A percentile compares a stretch with the other conserved stretches of the same genome.
Evolutionary conservation across 1,139 yeast species (phyloP).

Genomic region (Pichia sp.): DNA sequence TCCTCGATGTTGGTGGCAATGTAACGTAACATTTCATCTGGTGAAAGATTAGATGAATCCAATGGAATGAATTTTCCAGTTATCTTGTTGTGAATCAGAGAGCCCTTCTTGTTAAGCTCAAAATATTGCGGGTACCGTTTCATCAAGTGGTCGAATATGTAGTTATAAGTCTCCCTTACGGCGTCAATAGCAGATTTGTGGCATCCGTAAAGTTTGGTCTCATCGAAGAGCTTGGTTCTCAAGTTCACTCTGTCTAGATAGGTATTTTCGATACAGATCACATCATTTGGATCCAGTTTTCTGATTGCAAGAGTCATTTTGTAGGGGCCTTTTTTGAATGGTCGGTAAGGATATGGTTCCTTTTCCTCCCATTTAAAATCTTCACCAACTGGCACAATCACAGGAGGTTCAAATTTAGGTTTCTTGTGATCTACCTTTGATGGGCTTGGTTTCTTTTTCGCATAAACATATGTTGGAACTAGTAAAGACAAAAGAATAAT

Average conservation of each 20-base stretch:
- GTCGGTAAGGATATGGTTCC: conserved; percentile 53
- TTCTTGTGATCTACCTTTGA: background rate
- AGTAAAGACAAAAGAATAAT: background rate
- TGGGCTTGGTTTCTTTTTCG: conserved; percentile 4
- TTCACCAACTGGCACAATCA: conserved; percentile 32
- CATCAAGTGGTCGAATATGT: conserved; percentile 44
- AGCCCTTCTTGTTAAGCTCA: conserved; percentile 29
- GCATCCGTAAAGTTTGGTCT: conserved; percentile 40
- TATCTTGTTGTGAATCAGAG: conserved; percentile 40
- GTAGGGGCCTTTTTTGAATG: conserved; percentile 59
- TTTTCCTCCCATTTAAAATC: conserved; percentile 46
- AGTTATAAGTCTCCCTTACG: conserved; percentile 53
- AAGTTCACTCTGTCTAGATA: conserved; percentile 46
- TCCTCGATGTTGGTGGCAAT: conserved; percentile 57
- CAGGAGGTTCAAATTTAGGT: conserved; percentile 18
- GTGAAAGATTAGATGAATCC: conserved; percentile 22
- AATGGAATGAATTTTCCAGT: conserved; percentile 41
- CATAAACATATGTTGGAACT: conserved; percentile 3
- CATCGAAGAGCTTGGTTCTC: conserved; percentile 41
- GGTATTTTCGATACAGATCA: conserved; percentile 65
- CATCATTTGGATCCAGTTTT: conserved; percentile 52
- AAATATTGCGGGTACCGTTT: conserved; percentile 51
- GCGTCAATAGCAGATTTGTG: conserved; percentile 48
- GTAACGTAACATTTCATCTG: conserved; percentile 39
- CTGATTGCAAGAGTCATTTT: conserved; percentile 68